A percentile compares a stretch with the other conserved stretches of the same genome.
These are phyloP conservation scores for Penicillium odoratum DNA, from an alignment of 495 filamentous ascomycete genomes.

Conservation along the genomic window DNA sequence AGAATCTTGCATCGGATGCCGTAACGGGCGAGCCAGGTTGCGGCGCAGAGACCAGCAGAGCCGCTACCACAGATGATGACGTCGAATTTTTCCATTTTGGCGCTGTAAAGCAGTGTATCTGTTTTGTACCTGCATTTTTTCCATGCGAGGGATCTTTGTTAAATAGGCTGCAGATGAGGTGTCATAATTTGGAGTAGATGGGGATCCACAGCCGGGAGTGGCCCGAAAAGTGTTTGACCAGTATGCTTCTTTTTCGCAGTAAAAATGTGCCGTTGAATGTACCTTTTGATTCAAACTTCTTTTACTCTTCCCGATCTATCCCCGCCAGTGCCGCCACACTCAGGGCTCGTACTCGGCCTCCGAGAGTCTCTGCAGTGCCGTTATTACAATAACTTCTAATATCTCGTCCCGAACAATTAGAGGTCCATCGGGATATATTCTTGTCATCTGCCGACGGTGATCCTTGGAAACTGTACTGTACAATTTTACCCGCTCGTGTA, in stretches of 20 bases:
- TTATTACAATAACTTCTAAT: neutral
- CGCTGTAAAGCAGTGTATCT: neutral
- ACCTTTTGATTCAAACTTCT: neutral
- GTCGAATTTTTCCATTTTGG: conserved; percentile 35
- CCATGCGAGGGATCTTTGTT: neutral
- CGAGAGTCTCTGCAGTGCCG: too few species aligned
- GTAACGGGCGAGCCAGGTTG: conserved; percentile 63
- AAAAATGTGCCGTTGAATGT: neutral
- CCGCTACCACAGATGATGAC: conserved; percentile 68
- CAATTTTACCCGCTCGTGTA: too few species aligned
- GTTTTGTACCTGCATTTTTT: neutral
- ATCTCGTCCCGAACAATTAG: neutral
- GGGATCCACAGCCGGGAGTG: neutral
- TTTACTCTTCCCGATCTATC: neutral
- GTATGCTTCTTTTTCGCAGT: neutral
- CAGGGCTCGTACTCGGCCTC: neutral
- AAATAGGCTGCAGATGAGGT: neutral
- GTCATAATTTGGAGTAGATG: neutral
- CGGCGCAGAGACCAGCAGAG: conserved; percentile 68
- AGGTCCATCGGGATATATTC: neutral
- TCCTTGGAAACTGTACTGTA: too few species aligned
- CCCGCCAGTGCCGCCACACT: neutral
- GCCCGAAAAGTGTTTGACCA: neutral
- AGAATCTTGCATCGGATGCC: conserved; percentile 62
- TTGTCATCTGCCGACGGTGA: neutral